phyloP scores from a whole-genome alignment of 805 yeast species.

The Yueomyces sinensis region DNA sequence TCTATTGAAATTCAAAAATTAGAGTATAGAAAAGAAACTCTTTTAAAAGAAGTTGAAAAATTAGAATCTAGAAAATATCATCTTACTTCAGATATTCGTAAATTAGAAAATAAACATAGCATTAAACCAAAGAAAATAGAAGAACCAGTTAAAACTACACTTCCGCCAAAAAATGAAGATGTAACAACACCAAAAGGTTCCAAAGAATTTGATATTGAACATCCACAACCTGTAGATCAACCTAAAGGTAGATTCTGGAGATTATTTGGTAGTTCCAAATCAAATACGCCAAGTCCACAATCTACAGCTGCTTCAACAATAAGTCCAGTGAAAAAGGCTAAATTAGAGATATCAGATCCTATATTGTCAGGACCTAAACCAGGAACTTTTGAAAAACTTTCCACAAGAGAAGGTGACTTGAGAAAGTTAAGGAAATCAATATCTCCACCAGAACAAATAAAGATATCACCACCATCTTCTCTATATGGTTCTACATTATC shows the following conservation, averaged over 20 bases:
- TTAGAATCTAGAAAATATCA: too few relatives aligned
- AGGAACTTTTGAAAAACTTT: neutral
- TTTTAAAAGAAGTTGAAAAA: too few relatives aligned
- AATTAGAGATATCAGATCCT: neutral
- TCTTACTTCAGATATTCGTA: too few relatives aligned
- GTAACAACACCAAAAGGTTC: too few relatives aligned
- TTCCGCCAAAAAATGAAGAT: too few relatives aligned
- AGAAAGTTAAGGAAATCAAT: neutral
- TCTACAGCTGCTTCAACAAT: neutral
- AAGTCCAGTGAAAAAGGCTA: neutral
- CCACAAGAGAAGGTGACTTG: neutral
- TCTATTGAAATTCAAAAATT: too few relatives aligned
- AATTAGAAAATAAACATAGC: too few relatives aligned
- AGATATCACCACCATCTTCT: neutral
- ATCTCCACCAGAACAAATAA: neutral
- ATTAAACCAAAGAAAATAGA: too few relatives aligned
- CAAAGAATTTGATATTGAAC: too few relatives aligned
- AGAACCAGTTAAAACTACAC: too few relatives aligned
- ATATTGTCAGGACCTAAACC: neutral
- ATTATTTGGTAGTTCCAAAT: constrained; percentile 6
- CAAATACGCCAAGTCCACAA: neutral
- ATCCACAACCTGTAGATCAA: constrained; percentile 13
- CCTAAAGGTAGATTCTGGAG: constrained; percentile 25
- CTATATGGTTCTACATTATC: constrained; percentile 37
- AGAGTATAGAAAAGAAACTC: too few relatives aligned